Conservation (phyloP, 495 filamentous ascomycete species). For the Daldinia caldariorum region DNA sequence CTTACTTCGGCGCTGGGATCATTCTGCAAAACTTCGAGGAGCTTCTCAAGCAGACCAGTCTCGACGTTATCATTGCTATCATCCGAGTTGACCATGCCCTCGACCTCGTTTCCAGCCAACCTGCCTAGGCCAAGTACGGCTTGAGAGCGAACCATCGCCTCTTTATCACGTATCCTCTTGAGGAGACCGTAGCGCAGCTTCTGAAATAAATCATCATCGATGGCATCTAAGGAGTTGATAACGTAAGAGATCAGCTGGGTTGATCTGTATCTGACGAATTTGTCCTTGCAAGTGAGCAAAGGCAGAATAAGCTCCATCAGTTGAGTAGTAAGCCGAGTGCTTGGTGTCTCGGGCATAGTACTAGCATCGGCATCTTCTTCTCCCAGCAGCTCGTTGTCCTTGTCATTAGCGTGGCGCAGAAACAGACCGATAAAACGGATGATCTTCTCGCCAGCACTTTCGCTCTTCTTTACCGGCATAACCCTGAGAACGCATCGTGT, state of each 20-base stretch:
- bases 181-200: conserved; percentile 77
- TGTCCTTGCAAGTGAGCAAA: conserved; percentile 83
- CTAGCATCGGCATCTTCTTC: conserved; percentile 66
- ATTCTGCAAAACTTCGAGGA: conserved; percentile 93
- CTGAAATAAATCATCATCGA: conserved; percentile 89
- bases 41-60: conserved; percentile 74
- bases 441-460: conserved; percentile 85
- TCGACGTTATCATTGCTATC: conserved; percentile 67
- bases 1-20: conserved; percentile 94
- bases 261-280: conserved; percentile 87
- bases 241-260: conserved; percentile 87
- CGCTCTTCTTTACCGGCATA: conserved; percentile 89
- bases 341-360: conserved; percentile 80
- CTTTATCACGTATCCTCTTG: conserved; percentile 90
- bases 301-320: conserved; percentile 75
- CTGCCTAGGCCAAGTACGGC: conserved; percentile 90
- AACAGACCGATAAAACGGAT: conserved; percentile 88
- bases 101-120: conserved; percentile 80
- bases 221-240: conserved; percentile 89
- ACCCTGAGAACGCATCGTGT: conserved; percentile 81
- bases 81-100: conserved; percentile 75
- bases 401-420: conserved; percentile 82
- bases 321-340: conserved; percentile 75
- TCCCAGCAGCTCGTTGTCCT: conserved; percentile 68
- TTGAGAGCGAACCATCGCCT: conserved; percentile 88